Conservation (phyloP, 345 rosid genomes). For the Salix suchowensis region DNA sequence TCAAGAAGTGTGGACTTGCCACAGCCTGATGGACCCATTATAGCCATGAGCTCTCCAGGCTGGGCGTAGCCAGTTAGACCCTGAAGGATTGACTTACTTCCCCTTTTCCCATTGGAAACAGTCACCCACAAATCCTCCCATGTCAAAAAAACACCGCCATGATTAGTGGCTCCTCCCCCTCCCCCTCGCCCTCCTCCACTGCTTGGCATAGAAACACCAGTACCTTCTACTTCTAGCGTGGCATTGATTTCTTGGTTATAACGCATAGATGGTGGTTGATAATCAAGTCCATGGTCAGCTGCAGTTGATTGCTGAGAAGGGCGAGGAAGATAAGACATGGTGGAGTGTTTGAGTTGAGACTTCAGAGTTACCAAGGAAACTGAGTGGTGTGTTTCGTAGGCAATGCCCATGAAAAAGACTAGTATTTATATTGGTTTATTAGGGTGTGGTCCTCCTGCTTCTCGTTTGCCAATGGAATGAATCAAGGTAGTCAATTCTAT, state of each 20-base stretch:
- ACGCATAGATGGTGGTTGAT: not conserved
- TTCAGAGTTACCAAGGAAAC: not conserved
- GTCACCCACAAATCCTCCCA: slow-evolving; percentile 22
- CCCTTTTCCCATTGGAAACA: slow-evolving; percentile 8
- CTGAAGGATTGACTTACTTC: slow-evolving; percentile 8
- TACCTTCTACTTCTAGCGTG: not conserved
- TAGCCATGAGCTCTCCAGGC: slow-evolving; percentile 25
- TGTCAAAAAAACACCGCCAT: slow-evolving; percentile 14
- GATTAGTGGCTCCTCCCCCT: not conserved
- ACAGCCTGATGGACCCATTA: slow-evolving; percentile 26
- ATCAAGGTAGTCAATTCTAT: no score
- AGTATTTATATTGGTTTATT: not conserved
- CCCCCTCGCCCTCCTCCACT: not conserved
- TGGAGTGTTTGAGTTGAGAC: not conserved
- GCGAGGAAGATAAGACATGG: not conserved
- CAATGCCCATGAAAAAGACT: not conserved
- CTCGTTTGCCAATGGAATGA: no score
- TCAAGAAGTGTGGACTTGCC: slow-evolving; percentile 31
- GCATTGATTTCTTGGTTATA: not conserved
- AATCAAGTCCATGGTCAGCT: not conserved
- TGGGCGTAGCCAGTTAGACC: slow-evolving; percentile 22
- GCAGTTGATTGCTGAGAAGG: not conserved
- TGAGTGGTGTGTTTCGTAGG: not conserved
- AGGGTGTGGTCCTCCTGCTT: no score
- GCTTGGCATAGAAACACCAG: not conserved